These are phyloP conservation scores for Puya raimondii DNA, from an alignment of 176 grass and related monocot species.

Conservation along the genomic window DNA sequence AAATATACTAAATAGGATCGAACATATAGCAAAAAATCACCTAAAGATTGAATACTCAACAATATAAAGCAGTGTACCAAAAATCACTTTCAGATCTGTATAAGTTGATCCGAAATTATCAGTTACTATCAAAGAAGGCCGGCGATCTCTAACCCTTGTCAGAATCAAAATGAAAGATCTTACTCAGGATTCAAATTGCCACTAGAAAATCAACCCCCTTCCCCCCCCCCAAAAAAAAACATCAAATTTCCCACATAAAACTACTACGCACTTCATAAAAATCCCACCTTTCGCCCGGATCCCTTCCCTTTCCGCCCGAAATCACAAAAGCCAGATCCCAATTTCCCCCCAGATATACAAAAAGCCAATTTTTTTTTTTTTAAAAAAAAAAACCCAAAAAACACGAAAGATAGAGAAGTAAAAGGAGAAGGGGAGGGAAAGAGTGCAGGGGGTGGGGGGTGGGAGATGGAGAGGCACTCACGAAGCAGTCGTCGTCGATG, in stretches of 20 bases:
- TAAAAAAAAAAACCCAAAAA: background rate
- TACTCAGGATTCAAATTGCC: background rate
- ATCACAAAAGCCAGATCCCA: background rate
- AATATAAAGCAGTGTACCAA: too few species aligned
- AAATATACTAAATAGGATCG: too few species aligned
- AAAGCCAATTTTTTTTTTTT: too few species aligned
- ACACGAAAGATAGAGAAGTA: background rate
- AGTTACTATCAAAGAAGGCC: too few species aligned
- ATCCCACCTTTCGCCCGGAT: background rate
- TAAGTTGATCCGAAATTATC: too few species aligned
- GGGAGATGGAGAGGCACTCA: slow-evolving; percentile 14
- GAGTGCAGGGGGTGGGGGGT: background rate
- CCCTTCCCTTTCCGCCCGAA: background rate
- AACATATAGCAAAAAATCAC: too few species aligned
- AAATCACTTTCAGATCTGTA: too few species aligned
- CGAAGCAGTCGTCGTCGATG: slow-evolving; percentile 94
- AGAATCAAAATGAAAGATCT: too few species aligned
- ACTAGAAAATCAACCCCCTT: background rate
- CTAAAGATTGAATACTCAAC: too few species aligned
- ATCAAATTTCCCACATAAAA: too few species aligned
- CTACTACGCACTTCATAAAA: background rate
- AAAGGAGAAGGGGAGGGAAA: background rate
- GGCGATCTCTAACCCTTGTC: too few species aligned
- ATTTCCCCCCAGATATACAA: background rate
- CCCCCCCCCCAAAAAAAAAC: too few species aligned